phyloP scores from a whole-genome alignment of 1,284 basidiomycete genomes.

The Ganoderma lucidum region DNA sequence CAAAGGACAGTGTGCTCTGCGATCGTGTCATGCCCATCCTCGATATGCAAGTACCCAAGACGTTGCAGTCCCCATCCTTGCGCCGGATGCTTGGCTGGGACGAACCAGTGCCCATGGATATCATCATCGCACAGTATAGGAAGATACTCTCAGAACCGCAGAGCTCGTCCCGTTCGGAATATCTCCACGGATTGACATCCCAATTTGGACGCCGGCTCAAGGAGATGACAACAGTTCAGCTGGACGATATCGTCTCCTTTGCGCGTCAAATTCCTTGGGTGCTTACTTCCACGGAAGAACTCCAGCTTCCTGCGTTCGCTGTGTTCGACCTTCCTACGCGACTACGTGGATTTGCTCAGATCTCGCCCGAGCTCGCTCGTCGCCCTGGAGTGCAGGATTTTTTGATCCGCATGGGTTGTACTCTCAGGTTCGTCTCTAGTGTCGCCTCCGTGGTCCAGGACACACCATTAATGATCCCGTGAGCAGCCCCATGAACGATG shows the following conservation, averaged over 20 bases:
- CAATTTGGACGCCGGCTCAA: conserved; percentile 26
- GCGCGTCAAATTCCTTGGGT: conserved; percentile 8
- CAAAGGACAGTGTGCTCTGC: conserved; percentile 17
- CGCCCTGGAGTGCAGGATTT: conserved; percentile 13
- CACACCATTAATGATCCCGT: background rate
- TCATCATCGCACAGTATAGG: conserved; percentile 23
- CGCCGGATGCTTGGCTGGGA: conserved; percentile 26
- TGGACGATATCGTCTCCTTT: background rate
- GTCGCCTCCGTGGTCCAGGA: background rate
- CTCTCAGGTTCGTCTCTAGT: conserved; percentile 10
- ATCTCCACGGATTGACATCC: conserved; percentile 18
- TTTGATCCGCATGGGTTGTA: conserved; percentile 17
- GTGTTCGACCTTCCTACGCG: conserved; percentile 1
- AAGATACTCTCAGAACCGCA: conserved; percentile 15
- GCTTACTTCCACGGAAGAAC: background rate
- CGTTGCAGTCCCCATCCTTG: conserved; percentile 10
- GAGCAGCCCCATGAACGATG: conserved; percentile 12
- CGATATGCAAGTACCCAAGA: background rate
- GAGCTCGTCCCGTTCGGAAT: background rate
- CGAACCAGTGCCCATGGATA: conserved; percentile 19
- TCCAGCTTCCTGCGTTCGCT: conserved; percentile 4
- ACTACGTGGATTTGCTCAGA: conserved; percentile 15
- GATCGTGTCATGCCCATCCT: conserved; percentile 26
- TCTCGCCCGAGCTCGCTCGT: conserved; percentile 7
- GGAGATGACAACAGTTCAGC: background rate